phyloP scores from a whole-genome alignment of 768 basidiomycete species.

The Suillus americanus region DNA sequence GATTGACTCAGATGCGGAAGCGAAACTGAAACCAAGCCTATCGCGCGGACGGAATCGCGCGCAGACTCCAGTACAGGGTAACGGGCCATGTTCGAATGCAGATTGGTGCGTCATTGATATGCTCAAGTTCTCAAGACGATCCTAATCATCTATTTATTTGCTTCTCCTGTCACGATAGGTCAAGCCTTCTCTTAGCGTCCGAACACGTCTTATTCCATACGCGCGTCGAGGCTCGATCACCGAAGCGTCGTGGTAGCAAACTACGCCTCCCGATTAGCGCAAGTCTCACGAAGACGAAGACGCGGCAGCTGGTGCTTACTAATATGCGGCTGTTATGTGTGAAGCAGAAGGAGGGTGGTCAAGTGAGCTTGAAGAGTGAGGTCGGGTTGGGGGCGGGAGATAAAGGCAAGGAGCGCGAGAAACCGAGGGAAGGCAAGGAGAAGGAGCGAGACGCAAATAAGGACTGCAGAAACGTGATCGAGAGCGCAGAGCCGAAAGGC shows the following conservation, averaged over 20 bases:
- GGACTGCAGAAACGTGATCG: slow-evolving; percentile 44
- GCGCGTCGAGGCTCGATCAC: slow-evolving; percentile 51
- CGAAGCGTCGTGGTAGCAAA: slow-evolving; percentile 57
- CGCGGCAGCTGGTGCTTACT: slow-evolving; percentile 57
- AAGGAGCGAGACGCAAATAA: slow-evolving; percentile 46
- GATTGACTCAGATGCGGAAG: neutral
- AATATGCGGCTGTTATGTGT: slow-evolving; percentile 56
- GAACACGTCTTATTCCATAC: slow-evolving; percentile 54
- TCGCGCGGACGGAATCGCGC: slow-evolving; percentile 53
- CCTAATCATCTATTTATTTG: neutral
- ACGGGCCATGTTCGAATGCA: slow-evolving; percentile 34
- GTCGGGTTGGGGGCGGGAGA: slow-evolving; percentile 33
- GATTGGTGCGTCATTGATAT: slow-evolving; percentile 42
- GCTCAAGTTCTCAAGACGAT: neutral
- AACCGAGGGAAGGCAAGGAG: slow-evolving; percentile 20
- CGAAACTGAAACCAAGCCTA: slow-evolving; percentile 29
- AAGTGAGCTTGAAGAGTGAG: slow-evolving; percentile 50
- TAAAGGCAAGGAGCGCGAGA: slow-evolving; percentile 6
- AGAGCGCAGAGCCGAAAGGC: slow-evolving; percentile 50
- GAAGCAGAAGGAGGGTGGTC: slow-evolving; percentile 42
- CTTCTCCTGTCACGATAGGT: slow-evolving; percentile 22
- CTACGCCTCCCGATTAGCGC: slow-evolving; percentile 50
- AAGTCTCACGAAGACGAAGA: slow-evolving; percentile 46
- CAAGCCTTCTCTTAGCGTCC: slow-evolving; percentile 39
- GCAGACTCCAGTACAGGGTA: slow-evolving; percentile 55